A percentile compares a stretch with the other conserved stretches of the same genome.
phyloP scores from a whole-genome alignment of 345 rosid species.

The Syzygium aromaticum region DNA sequence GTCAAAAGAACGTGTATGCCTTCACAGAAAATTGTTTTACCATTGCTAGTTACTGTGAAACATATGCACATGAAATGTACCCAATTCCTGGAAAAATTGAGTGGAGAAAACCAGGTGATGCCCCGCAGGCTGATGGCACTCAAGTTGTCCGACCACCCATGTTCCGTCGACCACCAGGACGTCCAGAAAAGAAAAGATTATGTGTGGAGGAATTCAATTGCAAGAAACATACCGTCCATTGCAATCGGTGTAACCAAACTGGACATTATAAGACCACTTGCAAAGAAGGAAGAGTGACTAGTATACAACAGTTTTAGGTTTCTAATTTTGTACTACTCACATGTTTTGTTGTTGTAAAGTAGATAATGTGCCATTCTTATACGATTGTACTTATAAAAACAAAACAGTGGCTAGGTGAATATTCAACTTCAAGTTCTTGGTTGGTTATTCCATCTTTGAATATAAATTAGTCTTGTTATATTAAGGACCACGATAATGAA shows the following conservation, averaged over 20 bases:
- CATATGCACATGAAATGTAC: slow-evolving; percentile 30
- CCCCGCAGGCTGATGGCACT: slow-evolving; percentile 9
- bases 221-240: slow-evolving; percentile 47
- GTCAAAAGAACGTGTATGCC: slow-evolving; percentile 29
- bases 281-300: slow-evolving; percentile 27
- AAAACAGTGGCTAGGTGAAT: neutral
- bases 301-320: slow-evolving; percentile 30
- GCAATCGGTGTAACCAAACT: slow-evolving; percentile 44
- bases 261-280: slow-evolving; percentile 56
- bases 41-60: slow-evolving; percentile 29
- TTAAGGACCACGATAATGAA: neutral
- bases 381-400: neutral
- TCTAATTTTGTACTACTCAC: neutral
- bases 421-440: neutral
- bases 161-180: slow-evolving; percentile 41
- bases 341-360: neutral
- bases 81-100: slow-evolving; percentile 26
- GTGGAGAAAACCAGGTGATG: slow-evolving; percentile 26
- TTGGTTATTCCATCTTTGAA: neutral
- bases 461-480: neutral
- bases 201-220: slow-evolving; percentile 33
- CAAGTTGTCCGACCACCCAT: slow-evolving; percentile 37
- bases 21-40: slow-evolving; percentile 41
- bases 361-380: neutral
- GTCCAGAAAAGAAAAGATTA: slow-evolving; percentile 51